Evolutionary conservation across 2,329 filamentous ascomycete genomes (phyloP), one percentile per base, ranked within the genome.

Genomic region (Phialemoniopsis sp.): DNA sequence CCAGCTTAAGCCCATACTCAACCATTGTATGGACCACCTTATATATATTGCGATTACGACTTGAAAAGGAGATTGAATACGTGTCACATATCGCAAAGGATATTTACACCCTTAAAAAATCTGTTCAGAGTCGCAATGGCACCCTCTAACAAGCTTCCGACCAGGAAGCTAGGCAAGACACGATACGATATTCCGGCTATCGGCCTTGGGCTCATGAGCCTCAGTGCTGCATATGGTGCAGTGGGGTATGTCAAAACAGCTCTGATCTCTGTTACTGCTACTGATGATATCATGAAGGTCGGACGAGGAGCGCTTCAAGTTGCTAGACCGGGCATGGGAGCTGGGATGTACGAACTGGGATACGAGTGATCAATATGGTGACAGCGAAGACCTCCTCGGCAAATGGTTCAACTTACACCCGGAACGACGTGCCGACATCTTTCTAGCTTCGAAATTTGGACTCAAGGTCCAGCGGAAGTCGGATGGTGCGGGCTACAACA

Each of bases 391-490:
- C 26, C 49, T 73, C 12, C 46, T 73, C 5, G 67, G 67, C 43
- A 59, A 48, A 39, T 65, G 63, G 62, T 62, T 67, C 46, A 47
- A 50, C n/a, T 44, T 50, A 15, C 68, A 73, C 46, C 69, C 70
- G 0, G 67, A 63, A 37, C 67, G 67, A 40, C 62, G 71, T 15
- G 56, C 67, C 44, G 57, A 70, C 44, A 67, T 73, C 50, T 73
- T 73, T 53, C 57, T 73, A 1, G 70, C 21, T 64, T 60, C 57
- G 32, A 77, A 78, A 52, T 78, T 78, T 50, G 73, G 58, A 35
- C 64, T 67, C 41, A 55, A 29, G 38, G 36, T 48, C 19, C 43
- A 34, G 7, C 47, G 51, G 18, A 48, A 44, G 10, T 42, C 21
- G 10, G 10, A 26, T 26, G 21, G 10, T 10, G 6, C 21, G 21